Percentiles rank a stretch among this genome's conserved stretches.
Evolutionary conservation across 176 grass and related monocot species (phyloP).

Genomic region (Zea mays): Zm-B73-REFERENCE-NAM-5.0 NC_050102.1:8855001-8855500

Average conservation of each 20-base stretch:
- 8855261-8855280: slow-evolving; percentile 97
- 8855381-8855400: slow-evolving; percentile 93
- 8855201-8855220: slow-evolving; percentile 45
- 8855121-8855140: slow-evolving; percentile 91
- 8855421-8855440: slow-evolving; percentile 99
- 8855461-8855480: slow-evolving; percentile 98
- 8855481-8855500: slow-evolving; percentile 39
- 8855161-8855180: slow-evolving; percentile 3
- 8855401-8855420: slow-evolving; percentile 85
- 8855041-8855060: slow-evolving; percentile 96
- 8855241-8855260: slow-evolving; percentile 94
- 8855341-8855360: slow-evolving; percentile 82
- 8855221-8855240: slow-evolving; percentile 94
- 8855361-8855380: slow-evolving; percentile 76
- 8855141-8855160: slow-evolving; percentile 57
- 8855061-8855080: slow-evolving; percentile 99
- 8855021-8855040: slow-evolving; percentile 96
- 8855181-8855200: slow-evolving; percentile 32
- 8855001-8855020: slow-evolving; percentile 99
- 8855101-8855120: slow-evolving; percentile 96
- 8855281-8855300: slow-evolving; percentile 91
- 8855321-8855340: slow-evolving; percentile 52
- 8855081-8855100: slow-evolving; percentile 95
- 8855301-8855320: slow-evolving; percentile 42
- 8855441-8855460: slow-evolving; percentile 95